Evolutionary conservation across 768 basidiomycete genomes (phyloP).

Genomic region (Trametes maxima): DNA sequence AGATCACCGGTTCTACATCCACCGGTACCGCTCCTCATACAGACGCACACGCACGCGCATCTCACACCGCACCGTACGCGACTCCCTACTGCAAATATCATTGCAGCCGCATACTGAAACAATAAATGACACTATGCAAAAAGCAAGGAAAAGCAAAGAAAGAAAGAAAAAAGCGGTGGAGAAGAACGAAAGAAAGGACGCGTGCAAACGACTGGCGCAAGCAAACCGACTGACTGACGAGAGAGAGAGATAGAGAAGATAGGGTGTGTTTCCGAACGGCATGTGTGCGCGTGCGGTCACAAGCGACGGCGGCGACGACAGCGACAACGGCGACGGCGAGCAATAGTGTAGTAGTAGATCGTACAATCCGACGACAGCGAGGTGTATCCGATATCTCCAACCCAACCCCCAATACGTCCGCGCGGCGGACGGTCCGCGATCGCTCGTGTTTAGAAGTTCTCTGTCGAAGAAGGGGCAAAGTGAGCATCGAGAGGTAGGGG

Average conservation of each 20-base stretch:
- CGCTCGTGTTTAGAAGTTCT: constrained; percentile 31
- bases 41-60: background rate
- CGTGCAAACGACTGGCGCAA: constrained; percentile 21
- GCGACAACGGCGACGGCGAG: background rate
- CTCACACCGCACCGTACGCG: background rate
- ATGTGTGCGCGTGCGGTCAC: background rate
- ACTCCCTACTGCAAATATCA: background rate
- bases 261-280: background rate
- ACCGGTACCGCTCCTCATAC: background rate
- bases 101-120: constrained; percentile 5
- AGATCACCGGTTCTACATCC: background rate
- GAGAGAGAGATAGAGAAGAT: too few species aligned
- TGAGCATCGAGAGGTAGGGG: background rate
- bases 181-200: constrained; percentile 22
- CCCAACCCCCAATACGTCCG: background rate
- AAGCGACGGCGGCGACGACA: background rate
- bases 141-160: background rate
- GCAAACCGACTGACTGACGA: constrained; percentile 16
- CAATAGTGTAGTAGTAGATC: constrained; percentile 1
- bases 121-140: background rate
- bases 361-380: constrained; percentile 6
- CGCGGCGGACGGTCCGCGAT: constrained; percentile 9
- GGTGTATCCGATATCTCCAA: background rate
- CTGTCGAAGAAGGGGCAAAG: constrained; percentile 14
- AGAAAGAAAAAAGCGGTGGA: background rate